Evolutionary conservation across 495 filamentous ascomycete species (phyloP), one percentile per base, ranked within the genome.

Genomic region (Endocarpon pusillum): DNA sequence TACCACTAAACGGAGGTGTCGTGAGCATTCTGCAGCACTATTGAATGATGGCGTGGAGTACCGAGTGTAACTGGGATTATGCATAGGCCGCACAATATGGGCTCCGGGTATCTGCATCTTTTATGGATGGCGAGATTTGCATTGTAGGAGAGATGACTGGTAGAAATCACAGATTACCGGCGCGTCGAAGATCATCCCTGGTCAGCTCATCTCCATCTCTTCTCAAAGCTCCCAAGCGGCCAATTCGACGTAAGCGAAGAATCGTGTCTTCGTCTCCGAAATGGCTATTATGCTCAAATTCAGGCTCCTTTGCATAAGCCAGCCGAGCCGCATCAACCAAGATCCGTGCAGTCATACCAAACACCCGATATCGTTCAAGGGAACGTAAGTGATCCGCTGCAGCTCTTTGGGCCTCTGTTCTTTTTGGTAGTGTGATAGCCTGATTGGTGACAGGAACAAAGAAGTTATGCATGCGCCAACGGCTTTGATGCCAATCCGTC

Each of bases 331-430:
- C 75, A 52, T 94, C 86, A 3, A 93, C 78, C 24, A 93, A 44
- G 19, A 93, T 87, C 24, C 82, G 59, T 5, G 81, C 85, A 30
- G 86, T 94, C 81, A 93, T 86, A 14, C 85, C 85, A 62, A 81
- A 93, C 4, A 94, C 81, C 15, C 78, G 69, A 49, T 84, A 86
- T 12, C 73, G 61, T 30, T 59, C 60, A 6, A 67, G 39, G 16
- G 54, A 54, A 33, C 58, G 51, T n/a, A 63, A 49, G 9, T 46
- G 29, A 25, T 52, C 54, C 14, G 58, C 51, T 17, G 54, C 45
- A 16, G 37, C 30, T 22, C 46, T 41, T 33, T 54, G 44, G 15
- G 41, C 38, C 16, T 39, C 28, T 19, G 14, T 25, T 10, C 34
- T 34, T 26, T 55, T 58, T 4, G 74, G 71, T 42, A 65, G 71